Base-by-base conservation (phyloP, 2,329 filamentous ascomycete genomes). In the Arthrobotrys pseudoclavata region DNA sequence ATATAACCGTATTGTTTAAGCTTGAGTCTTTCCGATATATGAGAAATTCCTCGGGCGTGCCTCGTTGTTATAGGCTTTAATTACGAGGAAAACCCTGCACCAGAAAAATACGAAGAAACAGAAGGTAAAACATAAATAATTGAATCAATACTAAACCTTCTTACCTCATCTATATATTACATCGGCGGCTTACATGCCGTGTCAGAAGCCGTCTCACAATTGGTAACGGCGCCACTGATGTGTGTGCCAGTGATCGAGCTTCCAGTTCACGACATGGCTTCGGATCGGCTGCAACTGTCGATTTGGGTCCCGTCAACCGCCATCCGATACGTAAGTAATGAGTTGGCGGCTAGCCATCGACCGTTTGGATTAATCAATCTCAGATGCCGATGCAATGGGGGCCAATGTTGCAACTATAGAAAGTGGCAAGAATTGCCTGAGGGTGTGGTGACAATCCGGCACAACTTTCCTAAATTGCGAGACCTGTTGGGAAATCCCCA, bases 1-100 rank as follows among this genome's bases (percentile, higher is more conserved):
- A 74, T 53, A 68, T 63, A 72, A 53, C 60, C 62, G 47, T 53
- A 31, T 37, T 31, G 42, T 24, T 26, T 67, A 47, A 60, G 60
- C 50, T 76, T 50, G 60, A 76, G 72, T 76, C 72, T 70, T 76
- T 76, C 72, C 72, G 72, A 76, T 69, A 76, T 76, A 76, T 18
- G 18, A 63, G 22, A 57, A n/a, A 55, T 1, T 48, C n/a, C 37
- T 29, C 22, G 12, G 45, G 50, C 29, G 42, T 45, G 53, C 29
- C 18, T 18, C 50, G 18, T 24, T 26, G 2, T 29, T 40, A 60
- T 26, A 60, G 55, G 55, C 31, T 66, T 71, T 24, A 66, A 63
- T 60, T 66, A 55, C 57, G 60, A 52, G 31, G 24, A 52, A 42
- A 50, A 60, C 55, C 55, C 34, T 60, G 42, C 40, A 29, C 9